Percentiles rank a stretch among this genome's conserved stretches.
Conservation (phyloP, 1,139 yeast species). For the Candida gigantensis region DNA sequence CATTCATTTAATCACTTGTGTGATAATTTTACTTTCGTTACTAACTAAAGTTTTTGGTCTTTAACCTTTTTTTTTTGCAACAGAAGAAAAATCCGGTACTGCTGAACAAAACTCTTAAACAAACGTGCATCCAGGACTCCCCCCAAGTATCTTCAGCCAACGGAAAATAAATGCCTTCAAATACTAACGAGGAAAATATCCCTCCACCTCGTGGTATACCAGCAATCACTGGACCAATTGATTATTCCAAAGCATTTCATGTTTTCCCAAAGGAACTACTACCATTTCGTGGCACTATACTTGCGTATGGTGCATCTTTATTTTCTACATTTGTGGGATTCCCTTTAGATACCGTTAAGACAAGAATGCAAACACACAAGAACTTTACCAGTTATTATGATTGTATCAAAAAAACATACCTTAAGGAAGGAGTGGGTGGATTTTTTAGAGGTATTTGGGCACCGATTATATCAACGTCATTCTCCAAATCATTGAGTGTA, state of each 20-base stretch:
- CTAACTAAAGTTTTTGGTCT: background rate
- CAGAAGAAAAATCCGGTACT: background rate
- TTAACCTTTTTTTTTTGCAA: background rate
- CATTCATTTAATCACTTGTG: too few species aligned
- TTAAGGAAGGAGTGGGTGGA: conserved; percentile 66
- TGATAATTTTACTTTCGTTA: too few species aligned
- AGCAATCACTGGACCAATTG: conserved; percentile 46
- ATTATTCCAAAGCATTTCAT: conserved; percentile 39
- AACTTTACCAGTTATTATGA: conserved; percentile 57
- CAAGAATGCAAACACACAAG: conserved; percentile 77
- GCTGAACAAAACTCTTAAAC: too few species aligned
- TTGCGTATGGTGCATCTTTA: conserved; percentile 68
- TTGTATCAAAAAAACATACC: conserved; percentile 59
- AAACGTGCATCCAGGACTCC: too few species aligned
- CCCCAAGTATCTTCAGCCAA: too few species aligned
- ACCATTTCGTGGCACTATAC: conserved; percentile 59
- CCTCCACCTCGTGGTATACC: conserved; percentile 27
- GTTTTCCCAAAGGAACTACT: conserved; percentile 50
- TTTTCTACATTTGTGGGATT: conserved; percentile 73
- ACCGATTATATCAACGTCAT: conserved; percentile 66
- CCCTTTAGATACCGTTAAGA: conserved; percentile 83
- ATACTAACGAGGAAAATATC: background rate
- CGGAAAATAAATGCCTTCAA: background rate
- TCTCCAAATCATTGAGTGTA: conserved; percentile 67
- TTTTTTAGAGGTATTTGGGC: conserved; percentile 77